Evolutionary conservation across 2,329 filamentous ascomycete species (phyloP), one percentile per base, ranked within the genome.

Genomic region (Apiospora kogelbergensis): DNA sequence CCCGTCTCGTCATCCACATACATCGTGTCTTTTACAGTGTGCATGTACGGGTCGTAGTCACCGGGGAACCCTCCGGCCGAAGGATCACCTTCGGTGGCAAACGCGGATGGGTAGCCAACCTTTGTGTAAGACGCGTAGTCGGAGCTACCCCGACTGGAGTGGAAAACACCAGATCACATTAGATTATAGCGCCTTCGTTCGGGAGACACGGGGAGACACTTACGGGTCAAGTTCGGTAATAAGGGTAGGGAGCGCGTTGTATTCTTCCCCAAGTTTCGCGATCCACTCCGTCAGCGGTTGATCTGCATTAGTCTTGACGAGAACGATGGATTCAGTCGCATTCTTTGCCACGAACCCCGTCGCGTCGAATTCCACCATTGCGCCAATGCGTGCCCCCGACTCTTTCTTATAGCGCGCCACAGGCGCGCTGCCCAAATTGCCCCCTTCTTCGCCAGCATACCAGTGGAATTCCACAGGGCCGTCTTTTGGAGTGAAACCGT

Each of bases 321-420:
- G 76, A 24, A 78, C 80, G 57, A 82, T 81, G 30, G 79, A 78
- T 71, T 82, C 80, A 15, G 79, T 81, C 0, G 79, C 75, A 65
- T 82, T 81, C 15, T 74, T 71, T 1, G 74, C 79, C 26, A 81
- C 63, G 48, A 80, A 82, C 10, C 78, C 81, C 2, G 80, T 81
- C 81, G 82, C 82, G 70, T 82, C 81, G 70, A 81, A 80, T 78
- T 93, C 91, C 71, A 94, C 84, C 91, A 94, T 94, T 44, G 91
- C 91, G 72, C 90, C 92, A 73, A 93, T 85, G 65, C 89, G 84
- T 7, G 86, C 85, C 48, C 86, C 84, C 48, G 86, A 81, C 74
- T 88, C 86, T 77, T 89, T 86, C 78, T 93, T 93, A 17, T 86
- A 83, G 60, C 85, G 84, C 79, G 92, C 93, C 75, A 93, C 88